A percentile compares a stretch with the other conserved stretches of the same genome.
Evolutionary conservation across 768 basidiomycete genomes (phyloP).

Genomic region (Mycena alexandri): DNA sequence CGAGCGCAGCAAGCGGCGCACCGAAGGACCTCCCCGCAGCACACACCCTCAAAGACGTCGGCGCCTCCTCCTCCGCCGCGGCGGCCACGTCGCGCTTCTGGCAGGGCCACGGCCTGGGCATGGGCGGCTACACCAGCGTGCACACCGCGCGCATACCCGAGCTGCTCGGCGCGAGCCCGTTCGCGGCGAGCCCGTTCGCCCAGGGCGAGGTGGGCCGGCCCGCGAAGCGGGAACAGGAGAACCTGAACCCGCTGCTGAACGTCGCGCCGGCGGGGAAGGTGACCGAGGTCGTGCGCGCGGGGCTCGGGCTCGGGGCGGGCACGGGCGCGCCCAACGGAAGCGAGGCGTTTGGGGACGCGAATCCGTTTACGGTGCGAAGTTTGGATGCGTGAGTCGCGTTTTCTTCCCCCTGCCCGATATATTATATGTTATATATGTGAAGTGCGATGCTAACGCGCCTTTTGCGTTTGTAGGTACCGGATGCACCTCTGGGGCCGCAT

Average conservation of each 20-base stretch:
- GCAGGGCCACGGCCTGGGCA: conserved; percentile 72
- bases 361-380: conserved; percentile 89
- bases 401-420: conserved; percentile 15
- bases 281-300: conserved; percentile 33
- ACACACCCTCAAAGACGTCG: conserved; percentile 85
- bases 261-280: conserved; percentile 16
- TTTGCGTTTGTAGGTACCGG: conserved; percentile 63
- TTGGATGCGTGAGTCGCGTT: conserved; percentile 75
- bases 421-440: too few relatives aligned
- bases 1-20: not conserved
- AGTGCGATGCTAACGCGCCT: not conserved
- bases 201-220: conserved; percentile 25
- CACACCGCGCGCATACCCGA: conserved; percentile 89
- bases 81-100: conserved; percentile 68
- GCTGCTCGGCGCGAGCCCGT: conserved; percentile 48
- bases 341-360: conserved; percentile 81
- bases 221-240: too few relatives aligned
- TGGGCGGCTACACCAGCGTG: conserved; percentile 84
- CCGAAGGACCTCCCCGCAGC: conserved; percentile 60
- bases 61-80: conserved; percentile 50
- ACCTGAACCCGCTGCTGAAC: conserved; percentile 83
- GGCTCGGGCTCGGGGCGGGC: conserved; percentile 26
- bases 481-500: conserved; percentile 96
- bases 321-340: conserved; percentile 25
- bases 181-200: conserved; percentile 34